Evolutionary conservation across 2,329 filamentous ascomycete species (phyloP), one percentile per base, ranked within the genome.

Genomic region (Nannizziopsis arthrosporioides): DNA sequence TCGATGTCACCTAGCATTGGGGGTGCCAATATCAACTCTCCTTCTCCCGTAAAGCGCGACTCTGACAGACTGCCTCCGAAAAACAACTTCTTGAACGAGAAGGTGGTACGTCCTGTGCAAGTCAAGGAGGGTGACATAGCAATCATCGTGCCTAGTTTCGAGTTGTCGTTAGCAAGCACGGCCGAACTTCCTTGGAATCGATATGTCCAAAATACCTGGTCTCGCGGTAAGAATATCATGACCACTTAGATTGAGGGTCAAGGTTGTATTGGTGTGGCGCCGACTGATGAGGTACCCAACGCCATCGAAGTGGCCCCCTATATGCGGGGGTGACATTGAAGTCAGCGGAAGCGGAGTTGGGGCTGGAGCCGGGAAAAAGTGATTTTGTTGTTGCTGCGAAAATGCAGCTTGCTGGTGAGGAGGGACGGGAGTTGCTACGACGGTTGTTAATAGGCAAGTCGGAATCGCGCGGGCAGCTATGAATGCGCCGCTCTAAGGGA

Each of bases 241-340:
- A 63, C 92, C 84, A 10, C 90, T 90, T 40, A 96, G 69, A 64
- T 95, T 90, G 17, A 95, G 68, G 0, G 89, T 96, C 53, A 95
- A 67, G 55, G 95, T 82, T 1, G 85, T 88, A 64, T 96, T 98
- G 50, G 80, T 82, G 64, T 95, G 88, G 17, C 92, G 77, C 62
- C 98, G 92, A 59, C 85, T 92, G 61, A 96, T 88, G 38, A 92
- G 77, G 63, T 90, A 98, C 61, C 85, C 90, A 10, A 92, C 92
- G 12, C 92, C 92, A 62, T 96, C 96, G 72, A 96, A 98, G 0
- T 84, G 92, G n/a, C 92, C 92, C 1, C 94, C 79, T 57, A 94
- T 89, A 64, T 96, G 92, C 27, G 79, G 72, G 0, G 76, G 75
- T 0, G 22, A 27, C 7, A 27, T 7, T 27, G 22, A 27, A 27